phyloP scores from a whole-genome alignment of 164 flowering plant species.

The Malania oleifera region DNA sequence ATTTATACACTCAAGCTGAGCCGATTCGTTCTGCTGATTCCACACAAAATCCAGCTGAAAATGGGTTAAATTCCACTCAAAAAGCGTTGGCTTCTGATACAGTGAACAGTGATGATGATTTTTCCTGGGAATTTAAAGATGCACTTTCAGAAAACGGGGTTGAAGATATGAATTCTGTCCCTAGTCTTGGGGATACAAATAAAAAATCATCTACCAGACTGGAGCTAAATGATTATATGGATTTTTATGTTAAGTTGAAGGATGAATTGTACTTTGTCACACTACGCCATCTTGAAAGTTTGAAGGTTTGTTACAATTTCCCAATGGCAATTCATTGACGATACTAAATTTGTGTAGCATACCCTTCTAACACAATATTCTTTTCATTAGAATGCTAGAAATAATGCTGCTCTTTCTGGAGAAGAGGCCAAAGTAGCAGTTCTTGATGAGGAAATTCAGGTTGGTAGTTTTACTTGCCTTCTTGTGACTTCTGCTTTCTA shows the following conservation, averaged over 20 bases:
- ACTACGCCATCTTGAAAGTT: constrained; percentile 41
- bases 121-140: constrained; percentile 67
- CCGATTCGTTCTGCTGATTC: constrained; percentile 18
- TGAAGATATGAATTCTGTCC: constrained; percentile 20
- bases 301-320: constrained; percentile 41
- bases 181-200: constrained; percentile 14
- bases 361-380: too few relatives aligned
- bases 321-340: neutral
- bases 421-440: constrained; percentile 31
- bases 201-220: constrained; percentile 12
- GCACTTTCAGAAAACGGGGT: constrained; percentile 26
- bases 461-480: constrained; percentile 12
- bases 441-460: constrained; percentile 56
- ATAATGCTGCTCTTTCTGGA: constrained; percentile 30
- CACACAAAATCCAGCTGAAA: constrained; percentile 16
- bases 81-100: constrained; percentile 15
- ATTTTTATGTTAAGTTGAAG: constrained; percentile 55
- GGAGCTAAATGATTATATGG: constrained; percentile 30
- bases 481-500: neutral
- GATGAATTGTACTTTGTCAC: constrained; percentile 36
- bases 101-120: constrained; percentile 27
- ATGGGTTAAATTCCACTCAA: constrained; percentile 19
- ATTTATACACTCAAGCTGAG: constrained; percentile 54
- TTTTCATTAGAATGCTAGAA: constrained; percentile 40
- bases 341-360: constrained; percentile 19